phyloP scores from a whole-genome alignment of 2,329 filamentous ascomycete genomes.

The Didymella arachidicola region DNA sequence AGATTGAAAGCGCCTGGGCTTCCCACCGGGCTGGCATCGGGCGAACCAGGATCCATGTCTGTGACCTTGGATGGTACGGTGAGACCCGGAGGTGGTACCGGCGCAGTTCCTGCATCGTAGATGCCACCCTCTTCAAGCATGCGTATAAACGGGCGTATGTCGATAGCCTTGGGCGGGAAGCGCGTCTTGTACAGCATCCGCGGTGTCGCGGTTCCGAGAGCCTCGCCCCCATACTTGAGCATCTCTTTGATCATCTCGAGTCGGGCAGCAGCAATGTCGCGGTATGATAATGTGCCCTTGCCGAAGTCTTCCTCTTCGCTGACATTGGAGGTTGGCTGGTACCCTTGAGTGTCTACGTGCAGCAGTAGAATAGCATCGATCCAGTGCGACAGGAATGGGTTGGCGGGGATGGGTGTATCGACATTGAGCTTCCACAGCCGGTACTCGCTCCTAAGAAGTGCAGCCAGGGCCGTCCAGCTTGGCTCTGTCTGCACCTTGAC shows the following conservation, averaged over 20 bases:
- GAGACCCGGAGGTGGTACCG: not conserved
- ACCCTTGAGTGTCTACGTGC: slow-evolving; percentile 1
- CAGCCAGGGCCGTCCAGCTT: slow-evolving; percentile 33
- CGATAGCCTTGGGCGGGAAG: slow-evolving; percentile 30
- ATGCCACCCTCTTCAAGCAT: slow-evolving; percentile 51
- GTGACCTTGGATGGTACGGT: not conserved
- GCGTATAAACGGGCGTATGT: slow-evolving; percentile 40
- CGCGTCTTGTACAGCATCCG: slow-evolving; percentile 26
- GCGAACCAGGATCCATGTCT: not conserved
- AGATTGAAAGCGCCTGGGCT: not conserved
- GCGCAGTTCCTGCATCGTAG: slow-evolving; percentile 33
- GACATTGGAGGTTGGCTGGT: not conserved
- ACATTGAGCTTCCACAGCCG: slow-evolving; percentile 45
- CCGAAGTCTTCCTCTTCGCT: not conserved
- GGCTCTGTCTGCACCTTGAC: slow-evolving; percentile 27
- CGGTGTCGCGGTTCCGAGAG: slow-evolving; percentile 26
- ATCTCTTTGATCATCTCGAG: slow-evolving; percentile 41
- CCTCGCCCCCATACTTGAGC: slow-evolving; percentile 23
- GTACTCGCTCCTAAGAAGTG: slow-evolving; percentile 49
- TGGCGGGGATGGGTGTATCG: slow-evolving; percentile 40
- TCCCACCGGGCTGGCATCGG: not conserved
- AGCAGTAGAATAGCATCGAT: slow-evolving; percentile 45
- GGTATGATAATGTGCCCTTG: slow-evolving; percentile 14
- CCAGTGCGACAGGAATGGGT: slow-evolving; percentile 53
- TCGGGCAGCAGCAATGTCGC: slow-evolving; percentile 31